Base-by-base conservation (phyloP, 140 eudicot genomes). In the Stevia rebaudiana region DNA sequence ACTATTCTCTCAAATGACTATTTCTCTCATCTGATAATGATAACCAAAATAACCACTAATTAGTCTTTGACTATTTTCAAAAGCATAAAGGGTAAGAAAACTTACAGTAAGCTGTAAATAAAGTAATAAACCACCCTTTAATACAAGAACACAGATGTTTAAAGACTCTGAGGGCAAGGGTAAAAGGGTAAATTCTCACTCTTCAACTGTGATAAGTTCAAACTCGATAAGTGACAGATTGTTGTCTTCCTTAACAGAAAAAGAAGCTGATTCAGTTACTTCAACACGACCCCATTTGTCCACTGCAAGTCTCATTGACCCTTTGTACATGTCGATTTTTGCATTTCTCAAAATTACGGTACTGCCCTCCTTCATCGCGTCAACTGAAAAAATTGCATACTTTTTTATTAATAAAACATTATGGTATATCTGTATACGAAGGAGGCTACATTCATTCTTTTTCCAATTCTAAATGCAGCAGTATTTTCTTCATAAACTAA, bases 281-380 rank as follows among this genome's bases (percentile, higher is more conserved):
- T 84, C 91, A 65, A 84, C 84, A 19, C 87, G 84, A 5, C 87
- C 90, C 86, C 86, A 84, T 64, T 72, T 84, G 82, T 84, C 90
- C 53, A 80, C 90, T 15, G 90, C 86, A 71, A 84, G 86, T 77
- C 90, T 84, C 90, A 81, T 84, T 19, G 84, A 84, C 43, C 86
- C 86, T 61, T 84, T 84, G 80, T 75, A 81, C 84, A 84, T 75
- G 79, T 84, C 91, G 33, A 81, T 78, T 67, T 84, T 84, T 49
- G 87, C 91, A 67, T 84, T 84, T 22, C 87, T 69, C 19, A 84
- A 37, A n/a, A 72, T 84, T 11, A 78, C 78, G 1, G 80, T 81
- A 17, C 80, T 74, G 6, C 87, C 87, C 59, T 78, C 84, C 72
- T 68, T 84, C 91, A 81, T 81, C 33, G 79, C 62, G 25, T 84